These are phyloP conservation scores for Phoenix dactylifera DNA, from an alignment of 176 grass and related monocot genomes.

Conservation along the genomic window DNA sequence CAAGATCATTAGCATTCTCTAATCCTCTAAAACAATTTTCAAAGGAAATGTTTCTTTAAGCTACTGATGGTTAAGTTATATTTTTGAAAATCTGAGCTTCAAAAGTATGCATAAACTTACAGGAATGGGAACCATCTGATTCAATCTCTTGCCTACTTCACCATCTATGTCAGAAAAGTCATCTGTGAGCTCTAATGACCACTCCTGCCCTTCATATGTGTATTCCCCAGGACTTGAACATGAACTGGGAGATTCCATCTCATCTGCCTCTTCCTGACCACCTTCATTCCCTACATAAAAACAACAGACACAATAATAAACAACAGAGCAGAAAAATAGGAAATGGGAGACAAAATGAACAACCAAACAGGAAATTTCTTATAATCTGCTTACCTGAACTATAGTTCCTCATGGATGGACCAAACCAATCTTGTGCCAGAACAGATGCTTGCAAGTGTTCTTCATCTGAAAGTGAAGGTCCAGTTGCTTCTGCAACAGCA, in stretches of 20 bases:
- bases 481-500: slow-evolving; percentile 46
- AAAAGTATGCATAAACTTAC: slow-evolving; percentile 42
- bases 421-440: slow-evolving; percentile 44
- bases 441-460: slow-evolving; percentile 50
- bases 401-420: slow-evolving; percentile 67
- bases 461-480: slow-evolving; percentile 52
- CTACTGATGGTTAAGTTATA: too few relatives aligned
- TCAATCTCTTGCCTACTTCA: slow-evolving; percentile 77
- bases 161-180: slow-evolving; percentile 61
- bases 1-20: too few relatives aligned
- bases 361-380: slow-evolving; percentile 2
- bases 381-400: slow-evolving; percentile 50
- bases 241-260: slow-evolving; percentile 44
- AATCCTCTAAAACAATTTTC: too few relatives aligned
- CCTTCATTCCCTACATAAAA: slow-evolving; percentile 35
- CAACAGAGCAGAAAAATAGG: background rate
- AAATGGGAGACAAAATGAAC: background rate
- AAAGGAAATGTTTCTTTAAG: too few relatives aligned
- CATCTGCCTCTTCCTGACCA: slow-evolving; percentile 37
- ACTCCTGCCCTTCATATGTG: slow-evolving; percentile 24
- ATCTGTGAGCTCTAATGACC: slow-evolving; percentile 25
- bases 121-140: slow-evolving; percentile 76
- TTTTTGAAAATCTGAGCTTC: background rate
- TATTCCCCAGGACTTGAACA: slow-evolving; percentile 35
- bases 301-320: slow-evolving; percentile 1